These are phyloP conservation scores for Fragaria nilgerrensis DNA, from an alignment of 306 rosid species.

Conservation along the genomic window DNA sequence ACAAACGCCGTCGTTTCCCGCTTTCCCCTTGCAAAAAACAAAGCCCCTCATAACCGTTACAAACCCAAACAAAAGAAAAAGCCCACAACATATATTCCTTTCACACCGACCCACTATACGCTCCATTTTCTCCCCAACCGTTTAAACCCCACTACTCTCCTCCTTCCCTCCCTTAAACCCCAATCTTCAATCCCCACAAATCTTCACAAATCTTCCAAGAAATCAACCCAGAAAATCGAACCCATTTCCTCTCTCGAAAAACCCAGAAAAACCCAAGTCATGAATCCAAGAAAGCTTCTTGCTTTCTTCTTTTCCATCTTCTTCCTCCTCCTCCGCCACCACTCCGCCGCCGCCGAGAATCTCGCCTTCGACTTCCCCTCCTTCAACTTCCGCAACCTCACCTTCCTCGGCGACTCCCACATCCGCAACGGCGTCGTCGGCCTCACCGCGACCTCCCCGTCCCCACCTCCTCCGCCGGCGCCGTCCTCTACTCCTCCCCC, in stretches of 20 bases:
- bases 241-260: background rate
- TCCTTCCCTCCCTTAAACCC: background rate
- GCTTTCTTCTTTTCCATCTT: constrained; percentile 20
- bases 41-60: background rate
- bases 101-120: constrained; percentile 15
- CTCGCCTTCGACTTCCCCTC: constrained; percentile 48
- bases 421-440: constrained; percentile 67
- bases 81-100: background rate
- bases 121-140: constrained; percentile 17
- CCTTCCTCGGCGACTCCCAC: constrained; percentile 79
- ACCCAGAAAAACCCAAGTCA: constrained; percentile 2
- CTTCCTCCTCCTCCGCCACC: background rate
- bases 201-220: background rate
- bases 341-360: constrained; percentile 18
- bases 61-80: background rate
- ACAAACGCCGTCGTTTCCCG: background rate
- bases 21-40: background rate
- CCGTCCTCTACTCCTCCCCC: constrained; percentile 53
- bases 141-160: constrained; percentile 21
- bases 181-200: background rate
- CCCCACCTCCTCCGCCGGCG: constrained; percentile 67
- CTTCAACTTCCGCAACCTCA: constrained; percentile 73
- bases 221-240: too few species aligned
- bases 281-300: constrained; percentile 43
- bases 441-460: constrained; percentile 64